phyloP scores from a whole-genome alignment of 73 alveolate genomes.

The Symbiodinium natans region DNA sequence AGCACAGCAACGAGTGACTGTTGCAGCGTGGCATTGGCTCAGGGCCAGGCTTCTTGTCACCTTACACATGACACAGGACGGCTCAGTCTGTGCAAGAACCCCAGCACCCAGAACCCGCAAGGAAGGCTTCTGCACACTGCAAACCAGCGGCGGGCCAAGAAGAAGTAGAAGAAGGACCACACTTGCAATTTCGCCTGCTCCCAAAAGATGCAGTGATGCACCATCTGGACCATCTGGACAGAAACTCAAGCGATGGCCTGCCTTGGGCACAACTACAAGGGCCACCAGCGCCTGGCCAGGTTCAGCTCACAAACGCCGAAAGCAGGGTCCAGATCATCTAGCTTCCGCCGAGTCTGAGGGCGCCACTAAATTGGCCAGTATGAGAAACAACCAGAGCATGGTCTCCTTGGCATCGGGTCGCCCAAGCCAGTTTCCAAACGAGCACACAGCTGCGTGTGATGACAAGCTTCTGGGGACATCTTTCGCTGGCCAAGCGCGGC shows the following conservation, averaged over 20 bases:
- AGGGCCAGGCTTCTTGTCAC: constrained; percentile 64
- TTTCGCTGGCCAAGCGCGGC: constrained; percentile 87
- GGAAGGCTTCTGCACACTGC: too few species aligned
- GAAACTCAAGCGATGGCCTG: neutral
- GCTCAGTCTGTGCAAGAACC: too few species aligned
- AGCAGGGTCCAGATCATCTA: too few species aligned
- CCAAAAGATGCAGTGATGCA: neutral
- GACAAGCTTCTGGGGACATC: constrained; percentile 48
- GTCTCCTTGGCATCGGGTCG: constrained; percentile 3
- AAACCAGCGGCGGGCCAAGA: constrained; percentile 49
- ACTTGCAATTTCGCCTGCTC: constrained; percentile 63
- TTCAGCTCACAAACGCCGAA: too few species aligned
- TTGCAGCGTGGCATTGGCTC: too few species aligned
- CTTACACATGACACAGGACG: too few species aligned
- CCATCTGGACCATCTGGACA: neutral
- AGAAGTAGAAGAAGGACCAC: constrained; percentile 82
- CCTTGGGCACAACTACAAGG: constrained; percentile 68
- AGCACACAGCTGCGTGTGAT: neutral
- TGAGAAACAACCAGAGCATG: constrained; percentile 58
- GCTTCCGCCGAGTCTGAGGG: neutral
- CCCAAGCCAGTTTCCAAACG: neutral
- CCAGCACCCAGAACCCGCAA: too few species aligned
- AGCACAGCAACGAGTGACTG: too few species aligned
- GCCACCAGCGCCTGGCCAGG: constrained; percentile 46
- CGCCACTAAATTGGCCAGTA: constrained; percentile 23